A percentile compares a stretch with the other conserved stretches of the same genome.
Conservation (phyloP, 2,329 filamentous ascomycete species). For the Fusarium burgessii region DNA sequence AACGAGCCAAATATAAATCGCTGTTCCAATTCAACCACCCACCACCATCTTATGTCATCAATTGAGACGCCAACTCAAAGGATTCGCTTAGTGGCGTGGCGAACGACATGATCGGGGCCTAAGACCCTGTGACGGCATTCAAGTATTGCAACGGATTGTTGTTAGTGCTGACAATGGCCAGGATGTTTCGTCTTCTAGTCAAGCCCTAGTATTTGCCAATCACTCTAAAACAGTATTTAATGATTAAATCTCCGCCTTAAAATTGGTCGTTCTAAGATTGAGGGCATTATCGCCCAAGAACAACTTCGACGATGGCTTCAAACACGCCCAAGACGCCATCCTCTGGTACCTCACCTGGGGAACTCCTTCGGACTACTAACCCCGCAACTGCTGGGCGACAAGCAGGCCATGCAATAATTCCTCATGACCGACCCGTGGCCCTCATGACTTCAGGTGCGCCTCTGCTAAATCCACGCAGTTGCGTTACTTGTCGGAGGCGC, state of each 20-base stretch:
- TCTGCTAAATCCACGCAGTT: conserved; percentile 60
- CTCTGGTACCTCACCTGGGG: conserved; percentile 21
- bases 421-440: conserved; percentile 35
- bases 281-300: neutral
- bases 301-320: conserved; percentile 23
- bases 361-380: conserved; percentile 1
- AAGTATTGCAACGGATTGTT: neutral
- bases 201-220: neutral
- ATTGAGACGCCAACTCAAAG: neutral
- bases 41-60: neutral
- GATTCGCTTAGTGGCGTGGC: neutral
- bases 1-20: neutral
- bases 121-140: conserved; percentile 6
- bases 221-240: neutral
- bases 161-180: conserved; percentile 24
- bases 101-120: neutral
- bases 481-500: conserved; percentile 62
- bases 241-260: neutral
- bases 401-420: conserved; percentile 23
- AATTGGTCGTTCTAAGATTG: neutral
- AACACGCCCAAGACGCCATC: conserved; percentile 19
- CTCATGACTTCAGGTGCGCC: conserved; percentile 44
- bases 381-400: conserved; percentile 22
- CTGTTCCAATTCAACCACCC: neutral
- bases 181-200: neutral